Evolutionary conservation across 83 land plant genomes (phyloP), one percentile per base, ranked within the genome.

Genomic region (Picea abies): DNA sequence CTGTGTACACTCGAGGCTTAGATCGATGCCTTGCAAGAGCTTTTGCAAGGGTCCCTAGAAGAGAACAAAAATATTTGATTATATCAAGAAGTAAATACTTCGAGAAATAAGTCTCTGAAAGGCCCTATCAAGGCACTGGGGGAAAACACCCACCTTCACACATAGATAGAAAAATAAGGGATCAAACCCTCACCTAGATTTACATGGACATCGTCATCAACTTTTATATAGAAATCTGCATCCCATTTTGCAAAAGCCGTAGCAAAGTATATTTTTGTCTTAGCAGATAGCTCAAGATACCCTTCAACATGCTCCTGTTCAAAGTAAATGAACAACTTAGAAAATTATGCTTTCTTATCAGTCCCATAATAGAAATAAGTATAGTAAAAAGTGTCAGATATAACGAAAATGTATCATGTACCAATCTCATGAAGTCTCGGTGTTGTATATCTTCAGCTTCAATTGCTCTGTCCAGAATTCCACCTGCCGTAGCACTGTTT

Each of bases 221-320:
- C 92, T 69, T 90, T 90, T 26, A 90, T 79, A 61, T 89, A 89
- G 58, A 86, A 89, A 63, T 90, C 92, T 29, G 94, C 94, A 86
- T 92, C 94, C 94, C 94, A 92, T 25, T 80, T 32, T 37, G 93
- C 70, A 62, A 84, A 90, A 79, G 93, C 94, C 56, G 93, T 92
- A 63, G 93, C 85, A 85, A 92, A 92, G 63, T 91, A 91, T 83
- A 83, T 78, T 80, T 90, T 91, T 25, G 93, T 91, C 73, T 91
- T 91, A 63, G 92, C 94, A 37, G 94, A 92, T 63, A 92, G 82
- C 73, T 92, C 94, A 23, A 90, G 94, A 83, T 92, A 92, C 12
- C 94, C 94, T 83, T 92, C 94, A 79, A 90, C 89, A 86, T 92
- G 94, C 10, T 88, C 89, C 94, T 92, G 87, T 29, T 79, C 35